Evolutionary conservation across 129 eudicot species (phyloP).

Genomic region (Flaveria sonorensis): DNA sequence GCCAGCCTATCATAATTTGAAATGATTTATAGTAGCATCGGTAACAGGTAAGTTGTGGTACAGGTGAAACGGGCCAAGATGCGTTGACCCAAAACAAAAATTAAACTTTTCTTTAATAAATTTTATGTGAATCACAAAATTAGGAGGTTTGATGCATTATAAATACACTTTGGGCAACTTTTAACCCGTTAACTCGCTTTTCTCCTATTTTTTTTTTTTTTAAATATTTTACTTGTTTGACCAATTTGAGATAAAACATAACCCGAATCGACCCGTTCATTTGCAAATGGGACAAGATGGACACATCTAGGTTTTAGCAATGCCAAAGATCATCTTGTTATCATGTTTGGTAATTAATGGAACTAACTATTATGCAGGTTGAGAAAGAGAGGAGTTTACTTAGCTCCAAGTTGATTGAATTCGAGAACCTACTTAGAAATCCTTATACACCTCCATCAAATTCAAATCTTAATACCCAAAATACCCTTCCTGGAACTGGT

Average conservation of each 20-base stretch:
- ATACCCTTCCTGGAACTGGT: conserved; percentile 44
- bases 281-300: neutral
- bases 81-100: neutral
- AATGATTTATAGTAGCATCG: neutral
- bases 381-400: conserved; percentile 83
- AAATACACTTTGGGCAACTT: neutral
- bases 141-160: neutral
- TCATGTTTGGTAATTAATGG: conserved; percentile 12
- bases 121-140: neutral
- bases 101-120: neutral
- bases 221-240: neutral
- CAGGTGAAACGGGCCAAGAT: neutral
- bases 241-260: neutral
- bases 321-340: conserved; percentile 16
- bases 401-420: conserved; percentile 65
- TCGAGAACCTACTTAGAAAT: conserved; percentile 63
- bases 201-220: neutral
- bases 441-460: conserved; percentile 53
- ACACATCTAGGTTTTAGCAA: neutral
- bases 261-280: neutral
- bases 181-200: neutral
- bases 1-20: neutral
- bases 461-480: conserved; percentile 51
- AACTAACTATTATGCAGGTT: conserved; percentile 50
- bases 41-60: neutral